phyloP scores from a whole-genome alignment of 176 grass and related monocot genomes.

The Avena atlantica region DNA sequence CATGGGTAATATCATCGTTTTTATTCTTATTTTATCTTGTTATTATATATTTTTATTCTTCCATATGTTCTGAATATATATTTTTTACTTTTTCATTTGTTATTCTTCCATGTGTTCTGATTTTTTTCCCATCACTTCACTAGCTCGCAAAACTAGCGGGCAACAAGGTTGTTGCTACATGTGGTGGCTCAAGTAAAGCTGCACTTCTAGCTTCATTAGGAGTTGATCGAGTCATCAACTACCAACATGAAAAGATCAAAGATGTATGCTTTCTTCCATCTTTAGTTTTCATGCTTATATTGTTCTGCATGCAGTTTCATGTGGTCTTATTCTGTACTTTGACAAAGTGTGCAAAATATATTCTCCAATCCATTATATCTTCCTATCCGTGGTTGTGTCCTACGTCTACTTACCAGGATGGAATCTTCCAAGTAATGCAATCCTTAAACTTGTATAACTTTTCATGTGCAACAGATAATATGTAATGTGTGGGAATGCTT shows the following conservation, averaged over 20 bases:
- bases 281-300: constrained; percentile 40
- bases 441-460: background rate
- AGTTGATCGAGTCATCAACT: constrained; percentile 91
- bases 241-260: constrained; percentile 83
- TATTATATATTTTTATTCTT: background rate
- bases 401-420: background rate
- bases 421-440: background rate
- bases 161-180: constrained; percentile 98
- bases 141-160: constrained; percentile 95
- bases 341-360: constrained; percentile 22
- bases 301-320: constrained; percentile 22
- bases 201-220: constrained; percentile 83
- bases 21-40: constrained; percentile 27
- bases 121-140: constrained; percentile 25
- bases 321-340: constrained; percentile 20
- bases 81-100: too few species aligned
- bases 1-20: constrained; percentile 29
- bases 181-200: constrained; percentile 87
- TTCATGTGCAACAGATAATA: constrained; percentile 15
- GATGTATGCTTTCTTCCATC: constrained; percentile 63
- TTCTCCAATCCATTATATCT: constrained; percentile 22
- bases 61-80: too few species aligned
- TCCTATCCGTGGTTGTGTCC: constrained; percentile 8
- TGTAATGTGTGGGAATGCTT: constrained; percentile 40
- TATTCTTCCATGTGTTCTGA: constrained; percentile 8